Conservation (phyloP, 2,329 filamentous ascomycete genomes). For the Hymenoscyphus fraxineus region DNA sequence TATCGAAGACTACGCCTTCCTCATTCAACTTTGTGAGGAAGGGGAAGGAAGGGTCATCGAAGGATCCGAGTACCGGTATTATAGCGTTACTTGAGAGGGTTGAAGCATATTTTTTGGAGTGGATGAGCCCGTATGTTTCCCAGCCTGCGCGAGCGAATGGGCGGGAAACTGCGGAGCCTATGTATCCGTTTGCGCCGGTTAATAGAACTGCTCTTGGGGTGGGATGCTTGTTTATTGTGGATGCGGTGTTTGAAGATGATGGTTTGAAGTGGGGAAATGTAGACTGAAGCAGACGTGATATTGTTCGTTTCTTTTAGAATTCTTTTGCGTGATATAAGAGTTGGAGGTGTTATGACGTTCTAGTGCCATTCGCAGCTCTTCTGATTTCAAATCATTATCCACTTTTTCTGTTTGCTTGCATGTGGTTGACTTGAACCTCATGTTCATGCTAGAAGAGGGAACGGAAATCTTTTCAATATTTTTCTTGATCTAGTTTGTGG, state of each 20-base stretch:
- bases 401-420: background rate
- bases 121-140: constrained; percentile 43
- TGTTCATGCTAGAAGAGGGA: background rate
- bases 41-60: constrained; percentile 31
- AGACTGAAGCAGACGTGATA: background rate
- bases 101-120: constrained; percentile 31
- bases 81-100: constrained; percentile 38
- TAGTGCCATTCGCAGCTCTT: constrained; percentile 4
- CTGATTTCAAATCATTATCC: constrained; percentile 7
- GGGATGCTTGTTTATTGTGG: background rate
- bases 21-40: constrained; percentile 32
- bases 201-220: constrained; percentile 38
- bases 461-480: background rate
- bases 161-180: constrained; percentile 44
- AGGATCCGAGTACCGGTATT: constrained; percentile 40
- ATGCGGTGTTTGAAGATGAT: too few species aligned
- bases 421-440: background rate
- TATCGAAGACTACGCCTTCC: constrained; percentile 36
- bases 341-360: background rate
- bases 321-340: background rate
- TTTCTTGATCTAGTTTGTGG: too few species aligned
- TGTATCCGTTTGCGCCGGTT: constrained; percentile 48
- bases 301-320: background rate
- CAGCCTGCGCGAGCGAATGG: constrained; percentile 46
- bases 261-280: background rate